A percentile compares a stretch with the other conserved stretches of the same genome.
Evolutionary conservation across 441 rosid genomes (phyloP).

Genomic region (Gossypium trilobum): DNA sequence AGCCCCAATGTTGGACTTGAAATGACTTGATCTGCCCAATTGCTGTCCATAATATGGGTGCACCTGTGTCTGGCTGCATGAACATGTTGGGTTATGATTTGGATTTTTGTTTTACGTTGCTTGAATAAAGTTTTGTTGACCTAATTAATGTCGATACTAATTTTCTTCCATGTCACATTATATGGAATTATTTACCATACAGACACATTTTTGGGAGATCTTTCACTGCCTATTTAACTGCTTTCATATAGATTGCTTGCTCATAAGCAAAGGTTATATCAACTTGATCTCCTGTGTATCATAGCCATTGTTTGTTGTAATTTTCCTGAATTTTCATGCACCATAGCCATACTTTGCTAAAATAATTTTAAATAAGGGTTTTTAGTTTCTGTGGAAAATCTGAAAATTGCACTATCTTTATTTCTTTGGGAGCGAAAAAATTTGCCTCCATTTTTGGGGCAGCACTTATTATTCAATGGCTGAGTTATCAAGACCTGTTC

Average conservation of each 20-base stretch:
- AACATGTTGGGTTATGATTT: neutral
- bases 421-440: neutral
- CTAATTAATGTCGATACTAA: neutral
- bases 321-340: neutral
- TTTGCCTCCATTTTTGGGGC: neutral
- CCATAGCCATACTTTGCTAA: neutral
- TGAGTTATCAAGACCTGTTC: neutral
- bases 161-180: neutral
- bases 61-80: neutral
- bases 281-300: neutral
- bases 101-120: neutral
- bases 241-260: slow-evolving; percentile 1
- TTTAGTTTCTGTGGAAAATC: neutral
- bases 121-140: neutral
- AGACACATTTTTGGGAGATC: neutral
- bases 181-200: neutral
- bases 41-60: neutral
- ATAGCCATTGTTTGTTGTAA: neutral
- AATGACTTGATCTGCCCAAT: neutral
- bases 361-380: neutral
- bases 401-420: neutral
- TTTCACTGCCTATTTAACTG: neutral
- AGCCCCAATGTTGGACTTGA: neutral
- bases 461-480: neutral
- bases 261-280: neutral